Evolutionary conservation across 352 stramenopile species (phyloP).

Genomic region (Globisporangium viniferum): DNA sequence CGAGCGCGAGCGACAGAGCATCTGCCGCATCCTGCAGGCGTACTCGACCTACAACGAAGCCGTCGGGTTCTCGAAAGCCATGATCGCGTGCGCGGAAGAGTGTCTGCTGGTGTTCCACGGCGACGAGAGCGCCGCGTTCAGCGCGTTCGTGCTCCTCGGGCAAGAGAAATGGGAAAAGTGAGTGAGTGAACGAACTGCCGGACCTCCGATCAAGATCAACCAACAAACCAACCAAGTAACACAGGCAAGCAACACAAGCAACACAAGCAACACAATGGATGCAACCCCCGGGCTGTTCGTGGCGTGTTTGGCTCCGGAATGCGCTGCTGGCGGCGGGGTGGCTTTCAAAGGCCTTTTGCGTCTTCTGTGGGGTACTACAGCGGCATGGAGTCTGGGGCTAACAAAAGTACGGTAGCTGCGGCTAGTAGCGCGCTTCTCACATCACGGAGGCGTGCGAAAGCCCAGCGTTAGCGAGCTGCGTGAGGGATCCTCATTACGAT

Average conservation of each 20-base stretch:
- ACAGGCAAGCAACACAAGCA: too few species aligned
- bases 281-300: too few species aligned
- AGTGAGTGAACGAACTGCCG: too few species aligned
- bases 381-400: neutral
- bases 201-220: too few species aligned
- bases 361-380: neutral
- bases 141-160: conserved; percentile 35
- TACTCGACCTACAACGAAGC: conserved; percentile 77
- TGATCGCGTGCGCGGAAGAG: conserved; percentile 51
- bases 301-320: too few species aligned
- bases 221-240: too few species aligned
- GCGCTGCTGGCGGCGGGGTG: too few species aligned
- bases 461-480: neutral
- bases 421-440: neutral
- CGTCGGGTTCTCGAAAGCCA: conserved; percentile 44
- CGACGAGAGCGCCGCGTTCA: conserved; percentile 63
- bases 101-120: conserved; percentile 56
- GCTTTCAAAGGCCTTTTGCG: too few species aligned
- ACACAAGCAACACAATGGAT: too few species aligned
- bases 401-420: neutral
- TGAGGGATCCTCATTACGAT: neutral
- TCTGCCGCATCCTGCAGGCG: conserved; percentile 54
- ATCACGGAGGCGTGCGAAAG: neutral
- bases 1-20: conserved; percentile 29
- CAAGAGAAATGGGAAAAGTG: neutral